A percentile compares a stretch with the other conserved stretches of the same genome.
Conservation (phyloP, 306 rosid genomes). For the Comarum palustre region DNA sequence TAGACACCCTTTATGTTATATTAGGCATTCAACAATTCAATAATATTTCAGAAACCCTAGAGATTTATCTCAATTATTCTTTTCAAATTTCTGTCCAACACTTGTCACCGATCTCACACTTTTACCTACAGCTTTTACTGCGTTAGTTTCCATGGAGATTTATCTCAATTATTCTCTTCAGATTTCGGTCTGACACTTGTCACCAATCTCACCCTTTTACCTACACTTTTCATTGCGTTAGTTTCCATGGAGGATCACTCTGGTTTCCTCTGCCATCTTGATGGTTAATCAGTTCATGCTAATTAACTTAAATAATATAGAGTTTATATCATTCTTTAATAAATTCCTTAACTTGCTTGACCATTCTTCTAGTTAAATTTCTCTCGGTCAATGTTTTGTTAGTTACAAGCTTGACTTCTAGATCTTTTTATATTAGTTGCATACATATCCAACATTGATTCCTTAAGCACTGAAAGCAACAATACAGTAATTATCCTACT, state of each 20-base stretch:
- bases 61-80: no score
- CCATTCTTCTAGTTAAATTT: neutral
- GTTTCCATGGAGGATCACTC: slow-evolving; percentile 23
- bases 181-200: no score
- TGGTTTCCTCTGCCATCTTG: slow-evolving; percentile 26
- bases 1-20: no score
- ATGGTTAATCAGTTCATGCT: neutral
- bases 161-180: no score
- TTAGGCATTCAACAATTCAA: no score
- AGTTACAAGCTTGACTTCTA: neutral
- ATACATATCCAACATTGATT: neutral
- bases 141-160: no score
- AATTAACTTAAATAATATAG: neutral
- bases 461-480: neutral
- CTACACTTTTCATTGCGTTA: no score
- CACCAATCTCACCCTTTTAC: no score
- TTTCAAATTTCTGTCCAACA: no score
- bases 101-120: no score
- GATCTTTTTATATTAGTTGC: neutral
- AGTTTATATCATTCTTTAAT: neutral
- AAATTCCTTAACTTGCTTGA: slow-evolving; percentile 1
- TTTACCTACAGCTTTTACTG: no score
- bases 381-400: neutral
- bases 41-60: no score
- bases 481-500: neutral